Evolutionary conservation across 1,139 yeast genomes (phyloP).

Genomic region (Hansenula lynferdii): DNA sequence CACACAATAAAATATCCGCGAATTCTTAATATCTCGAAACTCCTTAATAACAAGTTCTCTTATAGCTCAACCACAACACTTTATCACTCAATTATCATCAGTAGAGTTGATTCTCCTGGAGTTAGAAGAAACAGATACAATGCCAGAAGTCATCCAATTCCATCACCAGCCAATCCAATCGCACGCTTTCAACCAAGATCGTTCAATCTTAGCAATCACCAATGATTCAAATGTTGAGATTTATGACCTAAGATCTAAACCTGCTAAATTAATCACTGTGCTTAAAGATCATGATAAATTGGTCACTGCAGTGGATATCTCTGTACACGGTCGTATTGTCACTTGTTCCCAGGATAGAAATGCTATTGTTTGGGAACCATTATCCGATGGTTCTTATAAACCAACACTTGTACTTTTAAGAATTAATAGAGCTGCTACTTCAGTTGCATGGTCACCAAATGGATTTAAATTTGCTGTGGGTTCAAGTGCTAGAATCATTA

Average conservation of each 20-base stretch:
- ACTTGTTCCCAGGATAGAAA: conserved; percentile 98
- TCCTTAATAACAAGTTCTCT: too few relatives aligned
- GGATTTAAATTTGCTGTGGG: conserved; percentile 97
- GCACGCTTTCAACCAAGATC: conserved; percentile 78
- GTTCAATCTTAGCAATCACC: conserved; percentile 70
- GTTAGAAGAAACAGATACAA: neutral
- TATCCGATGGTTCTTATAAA: conserved; percentile 57
- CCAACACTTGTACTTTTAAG: conserved; percentile 91
- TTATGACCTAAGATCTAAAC: conserved; percentile 51
- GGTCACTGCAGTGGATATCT: conserved; percentile 91
- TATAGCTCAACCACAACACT: too few relatives aligned
- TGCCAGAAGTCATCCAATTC: conserved; percentile 44
- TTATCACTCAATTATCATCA: too few relatives aligned
- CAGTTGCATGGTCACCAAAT: conserved; percentile 89
- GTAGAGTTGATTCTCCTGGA: conserved; percentile 22
- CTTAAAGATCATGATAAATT: conserved; percentile 89
- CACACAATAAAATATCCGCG: too few relatives aligned
- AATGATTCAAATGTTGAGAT: conserved; percentile 74
- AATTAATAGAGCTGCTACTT: conserved; percentile 92
- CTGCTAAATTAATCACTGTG: conserved; percentile 43
- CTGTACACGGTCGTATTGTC: conserved; percentile 84
- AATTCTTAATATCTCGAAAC: too few relatives aligned
- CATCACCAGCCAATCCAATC: conserved; percentile 88
- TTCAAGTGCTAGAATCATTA: conserved; percentile 89
- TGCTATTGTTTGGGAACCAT: conserved; percentile 93